Base-by-base conservation (phyloP, 2,329 filamentous ascomycete species). In the Ambrosiella xylebori region DNA sequence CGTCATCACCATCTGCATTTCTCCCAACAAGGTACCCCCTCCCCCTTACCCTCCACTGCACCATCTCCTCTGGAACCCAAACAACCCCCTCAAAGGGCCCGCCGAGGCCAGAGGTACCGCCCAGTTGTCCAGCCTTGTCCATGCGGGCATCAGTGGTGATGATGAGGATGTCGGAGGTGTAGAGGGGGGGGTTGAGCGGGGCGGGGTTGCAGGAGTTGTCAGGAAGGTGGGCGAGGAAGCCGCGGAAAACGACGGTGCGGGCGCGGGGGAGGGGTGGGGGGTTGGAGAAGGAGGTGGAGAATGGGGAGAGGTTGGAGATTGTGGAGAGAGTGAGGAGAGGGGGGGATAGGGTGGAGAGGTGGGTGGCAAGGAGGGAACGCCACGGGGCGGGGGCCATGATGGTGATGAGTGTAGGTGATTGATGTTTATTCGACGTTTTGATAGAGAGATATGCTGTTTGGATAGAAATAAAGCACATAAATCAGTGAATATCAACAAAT, bases 71-170 rank as follows among this genome's bases (percentile, higher is more conserved):
- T 62, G 80, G 77, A 8, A 82, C 74, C 91, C 90, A 97, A 68
- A 86, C 93, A 9, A 88, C 79, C 6, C 83, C 87, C 71, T 96
- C 91, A n/a, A 91, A 80, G 2, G 78, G 76, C 44, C 88, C 82
- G 40, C 83, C 77, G 8, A 82, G 82, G 61, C 74, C 76, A 58
- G 27, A 70, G 4, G 71, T 75, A 5, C 71, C 72, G 61, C 82
- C 79, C 2, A 97, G 70, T 69, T 96, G 84, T 2, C 74, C 73
- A 0, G 85, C 75, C 73, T 97, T 97, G 61, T 82, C 78, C 88
- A 94, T 95, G 51, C 91, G 80, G 7, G 80, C 80, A 68, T 97
- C 93, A 0, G 89, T 95, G 0, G 91, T 95, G 65, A 96, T 84
- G 0, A 85, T 84, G 2, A 85, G 78, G 64, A 91, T 73, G 63